Base-by-base conservation (phyloP, 2,329 filamentous ascomycete genomes). In the Calonectria ilicicola region DNA sequence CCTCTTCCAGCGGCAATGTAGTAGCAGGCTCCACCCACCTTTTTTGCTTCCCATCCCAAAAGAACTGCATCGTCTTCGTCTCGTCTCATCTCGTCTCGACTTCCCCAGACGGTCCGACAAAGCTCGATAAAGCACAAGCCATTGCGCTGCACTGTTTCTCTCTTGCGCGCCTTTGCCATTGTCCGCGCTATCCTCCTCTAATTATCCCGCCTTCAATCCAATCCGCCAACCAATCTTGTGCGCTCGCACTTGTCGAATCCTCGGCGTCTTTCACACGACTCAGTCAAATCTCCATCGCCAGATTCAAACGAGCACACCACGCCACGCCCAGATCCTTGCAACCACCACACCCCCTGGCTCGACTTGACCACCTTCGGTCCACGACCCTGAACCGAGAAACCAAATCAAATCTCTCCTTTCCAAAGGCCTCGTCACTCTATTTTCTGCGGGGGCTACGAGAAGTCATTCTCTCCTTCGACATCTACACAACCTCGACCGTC, bases 381-480 rank as follows among this genome's bases (percentile, higher is more conserved):
- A 73, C 72, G 73, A 65, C 68, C 72, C 70, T 68, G 72, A 74
- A 73, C 51, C 46, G 64, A 71, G 65, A 67, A 70, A 60, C 53
- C 53, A 60, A 60, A 60, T 74, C 66, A 60, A 77, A 72, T 72
- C 66, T 79, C 75, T 77, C 72, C 74, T 79, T 77, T 79, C 76
- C 70, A 64, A 69, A 64, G 66, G 65, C 65, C 56, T 75, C 69
- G 70, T 77, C 75, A 72, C 66, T 75, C 65, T 77, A 71, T 78
- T 60, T 77, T 76, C 75, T 80, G 78, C 74, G 78, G 78, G 78
- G 78, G 79, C 75, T 75, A 38, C 71, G 75, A 74, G 74, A 74
- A 40, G 53, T 35, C 32, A 21, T 60, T 60, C 76, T 80, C 70
- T 70, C 70, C 75, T 77, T 75, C 76, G 75, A 78, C 78, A 80